phyloP scores from a whole-genome alignment of 495 filamentous ascomycete species.

The Penicillium bialowiezense region DNA sequence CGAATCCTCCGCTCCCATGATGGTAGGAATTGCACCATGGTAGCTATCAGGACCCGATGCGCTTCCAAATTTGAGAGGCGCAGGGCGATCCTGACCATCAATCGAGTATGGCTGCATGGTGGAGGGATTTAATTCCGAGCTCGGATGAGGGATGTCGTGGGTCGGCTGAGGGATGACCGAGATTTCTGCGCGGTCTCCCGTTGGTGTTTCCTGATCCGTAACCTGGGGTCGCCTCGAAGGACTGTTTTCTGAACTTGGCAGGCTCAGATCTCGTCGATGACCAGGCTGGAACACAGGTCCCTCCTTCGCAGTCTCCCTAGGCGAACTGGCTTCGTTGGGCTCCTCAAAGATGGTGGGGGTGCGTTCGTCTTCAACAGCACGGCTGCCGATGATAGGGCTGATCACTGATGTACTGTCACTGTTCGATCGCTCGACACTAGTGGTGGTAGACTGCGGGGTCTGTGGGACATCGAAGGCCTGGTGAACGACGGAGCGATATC shows the following conservation, averaged over 20 bases:
- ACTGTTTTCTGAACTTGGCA: slow-evolving; percentile 60
- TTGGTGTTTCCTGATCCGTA: slow-evolving; percentile 38
- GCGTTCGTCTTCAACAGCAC: slow-evolving; percentile 34
- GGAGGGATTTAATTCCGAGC: neutral
- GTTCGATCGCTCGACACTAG: slow-evolving; percentile 55
- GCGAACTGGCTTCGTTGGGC: slow-evolving; percentile 35
- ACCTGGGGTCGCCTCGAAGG: slow-evolving; percentile 58
- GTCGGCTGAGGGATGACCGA: slow-evolving; percentile 26
- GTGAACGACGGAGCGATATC: slow-evolving; percentile 66
- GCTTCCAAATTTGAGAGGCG: slow-evolving; percentile 36
- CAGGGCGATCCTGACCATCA: slow-evolving; percentile 39
- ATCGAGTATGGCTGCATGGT: slow-evolving; percentile 23
- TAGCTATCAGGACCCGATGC: slow-evolving; percentile 17
- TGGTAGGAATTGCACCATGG: slow-evolving; percentile 37
- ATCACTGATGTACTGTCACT: slow-evolving; percentile 64
- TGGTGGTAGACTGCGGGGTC: slow-evolving; percentile 52
- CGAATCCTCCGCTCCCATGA: slow-evolving; percentile 54
- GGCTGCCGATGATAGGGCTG: slow-evolving; percentile 64
- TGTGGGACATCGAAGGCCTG: slow-evolving; percentile 67
- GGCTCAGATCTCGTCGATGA: slow-evolving; percentile 59
- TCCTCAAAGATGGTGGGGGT: slow-evolving; percentile 61
- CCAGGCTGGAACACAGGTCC: slow-evolving; percentile 47
- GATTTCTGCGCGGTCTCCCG: slow-evolving; percentile 42
- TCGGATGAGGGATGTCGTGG: too few species aligned
- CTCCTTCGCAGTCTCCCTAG: slow-evolving; percentile 8